Evolutionary conservation across 352 stramenopile species (phyloP), one percentile per base, ranked within the genome.

Genomic region (Phytopythium boreale): DNA sequence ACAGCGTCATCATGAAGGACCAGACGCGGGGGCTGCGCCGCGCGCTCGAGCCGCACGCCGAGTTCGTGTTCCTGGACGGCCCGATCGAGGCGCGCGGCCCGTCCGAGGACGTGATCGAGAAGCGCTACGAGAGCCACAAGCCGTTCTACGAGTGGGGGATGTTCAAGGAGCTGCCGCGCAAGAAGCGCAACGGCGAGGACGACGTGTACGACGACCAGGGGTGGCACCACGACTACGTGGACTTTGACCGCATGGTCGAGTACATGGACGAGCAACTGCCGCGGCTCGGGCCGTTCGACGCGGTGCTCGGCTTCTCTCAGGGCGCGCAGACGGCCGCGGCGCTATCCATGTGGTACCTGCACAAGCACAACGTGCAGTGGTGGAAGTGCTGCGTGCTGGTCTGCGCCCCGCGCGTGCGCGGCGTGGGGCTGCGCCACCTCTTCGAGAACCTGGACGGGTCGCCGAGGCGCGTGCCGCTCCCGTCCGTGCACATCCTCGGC

Each of bases 221-320:
- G 10, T 90, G 78, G 78, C 71, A 78, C 60, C 78, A 82, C 58
- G 59, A 71, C 62, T 82, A 83, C 52, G 55, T 74, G 12, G 72
- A 82, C 41, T 72, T 81, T 52, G 79, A 90, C 9, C 61, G 63
- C 8, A 67, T 67, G 10, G 53, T 90, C 50, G 71, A 63, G 37
- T 83, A 79, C 64, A 69, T 91, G 56, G 66, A 88, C 56, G 61
- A 71, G 9, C 62, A 81, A 59, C 62, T 93, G 5, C 61, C 61
- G 2, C 50, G 72, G 36, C 67, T 87, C 34, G 78, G 80, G 0
- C 75, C 82, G 0, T 77, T 88, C 53, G 84, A 93, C 58, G 73
- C 81, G n/a, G 69, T 86, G 19, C 26, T 90, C 20, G 80, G 79
- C 9, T 93, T 93, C 63, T 93, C 82, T 0, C 84, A 93, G 41